A percentile compares a stretch with the other conserved stretches of the same genome.
Conservation (phyloP, 768 basidiomycete species). For the Lentinus brumalis region DNA sequence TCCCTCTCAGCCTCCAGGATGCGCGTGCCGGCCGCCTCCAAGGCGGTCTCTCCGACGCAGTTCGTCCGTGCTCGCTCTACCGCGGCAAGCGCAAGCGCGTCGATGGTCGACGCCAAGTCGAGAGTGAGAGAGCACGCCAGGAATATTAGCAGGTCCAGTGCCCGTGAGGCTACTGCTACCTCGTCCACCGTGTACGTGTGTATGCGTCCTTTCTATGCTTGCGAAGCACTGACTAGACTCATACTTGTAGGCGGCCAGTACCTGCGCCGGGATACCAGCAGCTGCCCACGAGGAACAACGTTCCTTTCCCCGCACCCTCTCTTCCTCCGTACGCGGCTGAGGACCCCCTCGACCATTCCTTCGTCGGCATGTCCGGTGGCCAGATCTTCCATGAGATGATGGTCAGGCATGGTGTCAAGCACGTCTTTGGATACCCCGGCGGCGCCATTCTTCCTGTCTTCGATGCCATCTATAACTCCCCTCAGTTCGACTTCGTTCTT, state of each 20-base stretch:
- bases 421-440: slow-evolving; percentile 97
- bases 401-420: slow-evolving; percentile 93
- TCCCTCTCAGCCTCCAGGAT: slow-evolving; percentile 38
- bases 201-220: neutral
- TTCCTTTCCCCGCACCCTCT: slow-evolving; percentile 38
- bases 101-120: slow-evolving; percentile 78
- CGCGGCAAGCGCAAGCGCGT: slow-evolving; percentile 38
- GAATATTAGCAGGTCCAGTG: slow-evolving; percentile 69
- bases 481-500: slow-evolving; percentile 92
- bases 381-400: slow-evolving; percentile 99
- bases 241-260: slow-evolving; percentile 54
- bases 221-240: slow-evolving; percentile 6
- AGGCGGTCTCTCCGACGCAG: slow-evolving; percentile 33
- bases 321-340: slow-evolving; percentile 40
- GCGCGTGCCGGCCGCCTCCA: slow-evolving; percentile 44
- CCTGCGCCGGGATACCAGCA: slow-evolving; percentile 60
- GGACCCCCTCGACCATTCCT: slow-evolving; percentile 72
- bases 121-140: slow-evolving; percentile 79
- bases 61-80: slow-evolving; percentile 56
- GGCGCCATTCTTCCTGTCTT: slow-evolving; percentile 99
- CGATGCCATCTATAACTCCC: slow-evolving; percentile 97
- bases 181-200: slow-evolving; percentile 54
- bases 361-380: slow-evolving; percentile 93
- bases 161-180: slow-evolving; percentile 60
- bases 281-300: slow-evolving; percentile 44